Percentiles rank a stretch among this genome's conserved stretches.
phyloP scores from a whole-genome alignment of 176 grass and related monocot species.

The Carex cristatella region DNA sequence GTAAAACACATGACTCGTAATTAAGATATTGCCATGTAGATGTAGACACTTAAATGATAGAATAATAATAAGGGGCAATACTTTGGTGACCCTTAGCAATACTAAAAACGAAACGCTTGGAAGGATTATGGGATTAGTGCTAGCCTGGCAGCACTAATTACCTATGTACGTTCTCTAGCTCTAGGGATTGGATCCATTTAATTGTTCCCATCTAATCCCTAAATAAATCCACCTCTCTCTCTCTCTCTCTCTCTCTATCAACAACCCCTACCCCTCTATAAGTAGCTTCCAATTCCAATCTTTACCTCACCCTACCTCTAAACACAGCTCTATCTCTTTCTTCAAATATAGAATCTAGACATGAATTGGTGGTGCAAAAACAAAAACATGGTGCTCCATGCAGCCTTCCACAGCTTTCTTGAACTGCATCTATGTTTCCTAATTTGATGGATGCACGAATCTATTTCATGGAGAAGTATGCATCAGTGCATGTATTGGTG shows the following conservation, averaged over 20 bases:
- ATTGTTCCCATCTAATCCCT: background rate
- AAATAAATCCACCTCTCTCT: background rate
- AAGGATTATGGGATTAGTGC: background rate
- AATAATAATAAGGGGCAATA: background rate
- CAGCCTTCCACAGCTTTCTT: conserved; percentile 60
- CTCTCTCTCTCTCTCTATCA: background rate
- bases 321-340: background rate
- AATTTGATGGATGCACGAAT: background rate
- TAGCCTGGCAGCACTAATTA: conserved; percentile 8
- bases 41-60: too few species aligned
- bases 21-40: too few species aligned
- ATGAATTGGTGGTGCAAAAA: background rate
- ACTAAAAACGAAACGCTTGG: background rate
- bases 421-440: conserved; percentile 29
- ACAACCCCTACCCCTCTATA: background rate
- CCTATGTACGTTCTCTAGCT: background rate
- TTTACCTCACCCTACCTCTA: background rate
- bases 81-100: background rate
- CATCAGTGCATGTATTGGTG: background rate
- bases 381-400: conserved; percentile 30
- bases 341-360: background rate
- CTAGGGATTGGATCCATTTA: conserved; percentile 26
- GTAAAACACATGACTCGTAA: too few species aligned
- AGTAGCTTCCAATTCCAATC: background rate
- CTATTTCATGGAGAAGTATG: background rate